A percentile compares a stretch with the other conserved stretches of the same genome.
Conservation (phyloP, 345 rosid genomes). For the Gossypium mustelinum region DNA sequence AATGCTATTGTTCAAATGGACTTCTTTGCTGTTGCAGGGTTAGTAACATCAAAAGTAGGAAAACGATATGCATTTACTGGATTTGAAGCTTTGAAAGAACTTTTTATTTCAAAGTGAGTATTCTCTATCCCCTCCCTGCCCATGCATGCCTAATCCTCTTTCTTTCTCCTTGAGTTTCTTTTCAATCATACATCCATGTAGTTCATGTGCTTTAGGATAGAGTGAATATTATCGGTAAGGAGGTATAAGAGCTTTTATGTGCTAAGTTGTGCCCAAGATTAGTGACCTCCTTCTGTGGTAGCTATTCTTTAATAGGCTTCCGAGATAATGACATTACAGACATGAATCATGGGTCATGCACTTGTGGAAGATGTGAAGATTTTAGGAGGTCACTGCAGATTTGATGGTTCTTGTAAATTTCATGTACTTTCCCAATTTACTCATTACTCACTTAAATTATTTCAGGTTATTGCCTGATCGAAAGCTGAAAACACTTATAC, state of each 20-base stretch:
- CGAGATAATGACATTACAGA: background rate
- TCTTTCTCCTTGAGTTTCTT: background rate
- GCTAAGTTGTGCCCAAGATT: background rate
- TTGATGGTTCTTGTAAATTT: background rate
- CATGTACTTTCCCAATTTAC: background rate
- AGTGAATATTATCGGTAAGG: background rate
- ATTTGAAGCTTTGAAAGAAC: slow-evolving; percentile 80
- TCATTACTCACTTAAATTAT: background rate
- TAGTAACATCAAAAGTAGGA: slow-evolving; percentile 92
- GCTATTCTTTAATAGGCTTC: background rate
- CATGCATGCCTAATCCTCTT: background rate
- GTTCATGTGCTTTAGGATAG: background rate
- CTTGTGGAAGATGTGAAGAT: background rate
- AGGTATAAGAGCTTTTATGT: background rate
- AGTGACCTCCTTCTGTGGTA: background rate
- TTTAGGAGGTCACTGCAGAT: background rate
- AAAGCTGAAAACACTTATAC: slow-evolving; percentile 87
- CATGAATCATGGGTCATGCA: background rate
- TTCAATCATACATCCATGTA: too few species aligned
- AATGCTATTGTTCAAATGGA: background rate
- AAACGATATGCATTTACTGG: slow-evolving; percentile 86
- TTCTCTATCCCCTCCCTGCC: slow-evolving; percentile 20
- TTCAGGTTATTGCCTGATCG: slow-evolving; percentile 84
- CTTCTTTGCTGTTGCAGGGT: slow-evolving; percentile 45
- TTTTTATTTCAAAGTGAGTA: slow-evolving; percentile 61